Conservation (phyloP, 495 filamentous ascomycete genomes). For the Penicillium nucicola region DNA sequence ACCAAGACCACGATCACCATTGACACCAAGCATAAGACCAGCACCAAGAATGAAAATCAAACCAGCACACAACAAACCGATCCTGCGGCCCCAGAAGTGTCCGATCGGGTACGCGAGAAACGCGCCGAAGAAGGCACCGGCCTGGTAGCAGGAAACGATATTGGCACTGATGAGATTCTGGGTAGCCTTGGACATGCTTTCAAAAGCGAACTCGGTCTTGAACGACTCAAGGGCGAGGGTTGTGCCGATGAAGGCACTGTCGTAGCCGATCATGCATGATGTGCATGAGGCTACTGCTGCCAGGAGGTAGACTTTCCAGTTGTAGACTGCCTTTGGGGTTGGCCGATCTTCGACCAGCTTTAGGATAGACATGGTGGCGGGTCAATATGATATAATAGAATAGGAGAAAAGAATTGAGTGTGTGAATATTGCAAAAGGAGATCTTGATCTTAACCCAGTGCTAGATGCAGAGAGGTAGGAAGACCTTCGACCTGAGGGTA, state of each 20-base stretch:
- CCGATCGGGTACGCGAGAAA: slow-evolving; percentile 55
- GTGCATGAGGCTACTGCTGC: slow-evolving; percentile 69
- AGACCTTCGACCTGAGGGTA: neutral
- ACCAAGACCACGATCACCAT: slow-evolving; percentile 54
- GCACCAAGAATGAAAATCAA: slow-evolving; percentile 62
- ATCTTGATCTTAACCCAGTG: slow-evolving; percentile 9
- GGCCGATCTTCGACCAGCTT: slow-evolving; percentile 65
- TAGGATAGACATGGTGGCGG: slow-evolving; percentile 54
- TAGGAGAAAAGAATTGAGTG: neutral
- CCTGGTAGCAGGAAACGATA: slow-evolving; percentile 68
- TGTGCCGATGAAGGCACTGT: slow-evolving; percentile 70
- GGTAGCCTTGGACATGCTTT: slow-evolving; percentile 31
- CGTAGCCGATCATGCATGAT: slow-evolving; percentile 73
- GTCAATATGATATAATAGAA: neutral
- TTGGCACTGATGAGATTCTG: slow-evolving; percentile 59
- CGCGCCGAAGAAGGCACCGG: slow-evolving; percentile 65
- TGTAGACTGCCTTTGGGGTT: slow-evolving; percentile 69
- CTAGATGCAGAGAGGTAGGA: slow-evolving; percentile 1
- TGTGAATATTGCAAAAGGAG: neutral
- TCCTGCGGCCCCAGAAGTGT: slow-evolving; percentile 54
- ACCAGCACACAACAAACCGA: slow-evolving; percentile 48
- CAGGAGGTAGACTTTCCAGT: slow-evolving; percentile 68
- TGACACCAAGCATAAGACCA: slow-evolving; percentile 61
- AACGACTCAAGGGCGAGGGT: slow-evolving; percentile 67
- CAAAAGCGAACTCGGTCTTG: slow-evolving; percentile 57